Evolutionary conservation across 2,329 filamentous ascomycete species (phyloP).

Genomic region (Paecilomyces sp.): DNA sequence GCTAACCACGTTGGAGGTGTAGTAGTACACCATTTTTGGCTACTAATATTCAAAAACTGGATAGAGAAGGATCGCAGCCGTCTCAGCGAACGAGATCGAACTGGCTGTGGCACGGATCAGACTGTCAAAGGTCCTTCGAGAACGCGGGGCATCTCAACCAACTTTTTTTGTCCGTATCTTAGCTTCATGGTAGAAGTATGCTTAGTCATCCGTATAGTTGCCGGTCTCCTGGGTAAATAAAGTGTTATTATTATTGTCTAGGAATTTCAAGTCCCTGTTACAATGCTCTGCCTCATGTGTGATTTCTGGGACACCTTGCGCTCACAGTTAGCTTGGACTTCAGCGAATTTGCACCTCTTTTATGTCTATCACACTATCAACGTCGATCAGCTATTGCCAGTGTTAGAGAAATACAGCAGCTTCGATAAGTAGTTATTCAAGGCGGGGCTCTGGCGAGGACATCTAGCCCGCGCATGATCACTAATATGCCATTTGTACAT

Average conservation of each 20-base stretch:
- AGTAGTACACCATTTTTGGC: slow-evolving; percentile 82
- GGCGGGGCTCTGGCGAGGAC: neutral
- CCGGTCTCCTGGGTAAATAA: neutral
- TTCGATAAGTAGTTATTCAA: neutral
- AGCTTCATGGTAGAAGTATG: neutral
- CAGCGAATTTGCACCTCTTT: no score
- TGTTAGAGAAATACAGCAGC: neutral
- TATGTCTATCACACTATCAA: no score
- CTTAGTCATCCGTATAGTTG: neutral
- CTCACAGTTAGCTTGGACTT: no score
- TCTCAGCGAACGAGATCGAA: neutral
- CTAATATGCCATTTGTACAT: neutral
- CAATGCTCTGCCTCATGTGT: no score
- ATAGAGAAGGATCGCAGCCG: no score
- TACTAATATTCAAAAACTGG: neutral
- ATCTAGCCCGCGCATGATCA: neutral
- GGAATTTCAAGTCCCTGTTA: no score
- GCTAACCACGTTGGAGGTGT: slow-evolving; percentile 74
- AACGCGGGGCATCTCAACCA: neutral
- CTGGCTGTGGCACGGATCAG: neutral
- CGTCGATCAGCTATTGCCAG: neutral
- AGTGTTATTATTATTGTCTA: no score
- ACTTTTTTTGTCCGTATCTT: neutral
- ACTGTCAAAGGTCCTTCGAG: neutral
- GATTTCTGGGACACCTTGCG: no score